Evolutionary conservation across 116 monocot species (phyloP), one percentile per base, ranked within the genome.

Genomic region (Zostera marina): DNA sequence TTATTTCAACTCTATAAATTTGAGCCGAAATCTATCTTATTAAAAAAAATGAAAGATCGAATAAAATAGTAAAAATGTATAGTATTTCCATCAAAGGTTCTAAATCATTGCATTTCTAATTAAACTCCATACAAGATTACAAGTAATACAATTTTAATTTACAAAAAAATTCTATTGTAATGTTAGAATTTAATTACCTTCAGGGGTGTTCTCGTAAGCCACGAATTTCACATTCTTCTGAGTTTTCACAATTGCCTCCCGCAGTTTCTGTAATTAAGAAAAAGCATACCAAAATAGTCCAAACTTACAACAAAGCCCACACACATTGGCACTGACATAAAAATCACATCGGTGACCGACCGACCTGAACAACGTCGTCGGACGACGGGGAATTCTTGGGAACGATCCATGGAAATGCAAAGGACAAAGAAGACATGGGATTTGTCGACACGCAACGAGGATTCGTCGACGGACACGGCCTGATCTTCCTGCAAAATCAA

Each of bases 361-460:
- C 46, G 24, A 85, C 82, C 79, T 79, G 72, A 60, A 63, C 48
- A 13, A 81, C 83, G 65, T 75, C 66, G 20, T 79, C 79, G 4
- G 55, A 22, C 14, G 76, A 32, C 32, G 32, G 5, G 32, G 5
- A 68, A 39, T 56, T 63, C 48, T 72, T 71, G 3, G 83, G 78
- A 48, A 92, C 73, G 58, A 71, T 41, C 83, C 66, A 73, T 0
- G 87, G 92, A 45, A 81, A 87, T 12, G 78, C 74, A 42, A 87
- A 92, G 1, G 87, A 92, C n/a, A 79, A 76, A 0, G 92, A 92
- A 0, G 92, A 92, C 62, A 67, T 80, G 5, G 92, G 92, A 66
- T 87, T 92, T 10, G 81, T 87, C 10, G 87, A 92, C 4, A 92
- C 71, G 41, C 92, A 92, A 0, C 78, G 72, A 0, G 92, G 92